Conservation (phyloP, 768 basidiomycete species). For the Termitomyces sp. region DNA sequence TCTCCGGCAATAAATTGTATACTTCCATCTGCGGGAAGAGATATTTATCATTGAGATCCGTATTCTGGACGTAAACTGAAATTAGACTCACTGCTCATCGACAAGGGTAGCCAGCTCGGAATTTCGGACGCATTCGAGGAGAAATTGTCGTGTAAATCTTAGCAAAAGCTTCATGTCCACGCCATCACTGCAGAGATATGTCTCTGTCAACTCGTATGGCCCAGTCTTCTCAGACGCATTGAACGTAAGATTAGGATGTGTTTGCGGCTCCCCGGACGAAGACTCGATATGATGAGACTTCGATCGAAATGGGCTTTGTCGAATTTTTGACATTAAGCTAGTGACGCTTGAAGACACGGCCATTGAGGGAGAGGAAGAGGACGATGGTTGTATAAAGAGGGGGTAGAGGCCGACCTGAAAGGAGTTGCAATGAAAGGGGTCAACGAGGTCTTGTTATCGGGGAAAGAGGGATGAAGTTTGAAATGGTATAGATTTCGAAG, state of each 20-base stretch:
- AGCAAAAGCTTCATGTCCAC: slow-evolving; percentile 58
- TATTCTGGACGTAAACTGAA: not conserved
- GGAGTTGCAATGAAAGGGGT: not conserved
- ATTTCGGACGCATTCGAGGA: slow-evolving; percentile 43
- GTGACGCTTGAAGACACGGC: slow-evolving; percentile 25
- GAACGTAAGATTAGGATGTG: slow-evolving; percentile 29
- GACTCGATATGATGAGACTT: slow-evolving; percentile 25
- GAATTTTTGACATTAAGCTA: slow-evolving; percentile 48
- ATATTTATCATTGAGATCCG: slow-evolving; percentile 2
- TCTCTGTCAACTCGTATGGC: slow-evolving; percentile 29
- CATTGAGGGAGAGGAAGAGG: slow-evolving; percentile 9
- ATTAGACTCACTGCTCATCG: slow-evolving; percentile 57
- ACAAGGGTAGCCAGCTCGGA: slow-evolving; percentile 53
- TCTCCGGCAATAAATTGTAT: slow-evolving; percentile 52
- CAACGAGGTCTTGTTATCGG: not conserved
- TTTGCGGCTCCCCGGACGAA: slow-evolving; percentile 34
- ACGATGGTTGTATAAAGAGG: slow-evolving; percentile 4
- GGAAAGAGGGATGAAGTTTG: not conserved
- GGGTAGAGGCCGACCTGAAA: slow-evolving; percentile 4
- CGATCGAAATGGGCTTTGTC: slow-evolving; percentile 22
- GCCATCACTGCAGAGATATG: slow-evolving; percentile 53
- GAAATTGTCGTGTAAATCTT: slow-evolving; percentile 41
- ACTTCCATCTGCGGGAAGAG: slow-evolving; percentile 48
- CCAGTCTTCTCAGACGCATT: slow-evolving; percentile 19
- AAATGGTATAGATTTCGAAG: not conserved